phyloP scores from a whole-genome alignment of 164 flowering plant genomes.

The Pachysandra terminalis region DNA sequence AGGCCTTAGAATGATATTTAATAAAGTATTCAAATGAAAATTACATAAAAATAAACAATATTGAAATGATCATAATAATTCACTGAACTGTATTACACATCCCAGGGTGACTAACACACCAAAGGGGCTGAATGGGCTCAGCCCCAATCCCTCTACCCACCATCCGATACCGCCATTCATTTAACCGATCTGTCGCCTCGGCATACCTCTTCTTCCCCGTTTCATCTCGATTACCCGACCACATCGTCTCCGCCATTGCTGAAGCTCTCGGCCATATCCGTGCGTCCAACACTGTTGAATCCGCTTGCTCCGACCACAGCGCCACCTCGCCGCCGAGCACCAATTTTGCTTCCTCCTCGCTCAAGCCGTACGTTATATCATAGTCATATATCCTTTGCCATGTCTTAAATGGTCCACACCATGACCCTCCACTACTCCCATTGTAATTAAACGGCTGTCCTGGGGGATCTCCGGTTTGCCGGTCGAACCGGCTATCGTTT shows the following conservation, averaged over 20 bases:
- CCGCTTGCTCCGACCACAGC: slow-evolving; percentile 95
- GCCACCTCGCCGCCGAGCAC: slow-evolving; percentile 96
- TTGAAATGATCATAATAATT: not conserved
- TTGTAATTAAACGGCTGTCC: slow-evolving; percentile 24
- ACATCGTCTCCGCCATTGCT: slow-evolving; percentile 81
- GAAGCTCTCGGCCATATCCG: slow-evolving; percentile 83
- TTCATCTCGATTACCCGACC: slow-evolving; percentile 86
- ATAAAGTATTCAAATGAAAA: too few relatives aligned
- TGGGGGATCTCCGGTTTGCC: slow-evolving; percentile 21
- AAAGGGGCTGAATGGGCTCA: slow-evolving; percentile 88
- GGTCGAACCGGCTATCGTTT: slow-evolving; percentile 58
- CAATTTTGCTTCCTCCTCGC: slow-evolving; percentile 48
- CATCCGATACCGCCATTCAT: slow-evolving; percentile 84
- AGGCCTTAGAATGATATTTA: too few relatives aligned
- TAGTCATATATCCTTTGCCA: slow-evolving; percentile 87
- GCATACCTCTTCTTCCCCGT: slow-evolving; percentile 76
- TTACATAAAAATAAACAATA: too few relatives aligned
- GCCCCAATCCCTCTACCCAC: slow-evolving; percentile 70
- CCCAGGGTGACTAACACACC: slow-evolving; percentile 78
- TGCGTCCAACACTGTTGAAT: slow-evolving; percentile 63
- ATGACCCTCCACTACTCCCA: slow-evolving; percentile 65
- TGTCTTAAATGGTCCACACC: slow-evolving; percentile 95
- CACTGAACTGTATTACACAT: slow-evolving; percentile 72
- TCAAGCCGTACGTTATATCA: slow-evolving; percentile 73
- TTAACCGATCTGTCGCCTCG: slow-evolving; percentile 78